Percentiles rank a stretch among this genome's conserved stretches.
phyloP scores from a whole-genome alignment of 495 filamentous ascomycete genomes.

The Penicillium crystallinum region DNA sequence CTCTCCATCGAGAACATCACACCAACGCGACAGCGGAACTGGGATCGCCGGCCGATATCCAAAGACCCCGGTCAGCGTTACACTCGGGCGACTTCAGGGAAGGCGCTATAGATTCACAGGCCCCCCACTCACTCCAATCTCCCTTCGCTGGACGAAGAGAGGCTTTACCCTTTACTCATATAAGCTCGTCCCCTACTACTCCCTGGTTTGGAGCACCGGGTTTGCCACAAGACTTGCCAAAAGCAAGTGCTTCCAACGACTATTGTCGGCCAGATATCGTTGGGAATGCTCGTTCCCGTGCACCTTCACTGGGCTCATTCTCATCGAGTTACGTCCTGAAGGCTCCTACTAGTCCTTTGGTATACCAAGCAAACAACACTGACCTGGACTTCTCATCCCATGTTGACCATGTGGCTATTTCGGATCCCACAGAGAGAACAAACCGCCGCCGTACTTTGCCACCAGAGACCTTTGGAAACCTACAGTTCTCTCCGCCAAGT shows the following conservation, averaged over 20 bases:
- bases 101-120: slow-evolving; percentile 32
- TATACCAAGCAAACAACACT: slow-evolving; percentile 83
- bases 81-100: slow-evolving; percentile 86
- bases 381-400: slow-evolving; percentile 64
- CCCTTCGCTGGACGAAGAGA: slow-evolving; percentile 15
- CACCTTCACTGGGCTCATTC: slow-evolving; percentile 68
- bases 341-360: slow-evolving; percentile 86
- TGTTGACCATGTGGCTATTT: slow-evolving; percentile 24
- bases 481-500: slow-evolving; percentile 33
- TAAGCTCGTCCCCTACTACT: slow-evolving; percentile 43
- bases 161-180: slow-evolving; percentile 15
- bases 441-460: slow-evolving; percentile 58
- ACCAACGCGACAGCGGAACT: slow-evolving; percentile 19
- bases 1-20: background rate
- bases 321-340: slow-evolving; percentile 81
- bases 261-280: slow-evolving; percentile 12
- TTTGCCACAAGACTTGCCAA: slow-evolving; percentile 15
- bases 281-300: slow-evolving; percentile 31
- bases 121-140: slow-evolving; percentile 19
- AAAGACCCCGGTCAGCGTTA: slow-evolving; percentile 79
- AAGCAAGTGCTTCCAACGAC: slow-evolving; percentile 12
- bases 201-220: slow-evolving; percentile 42
- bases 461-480: slow-evolving; percentile 47
- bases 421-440: slow-evolving; percentile 39
- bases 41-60: slow-evolving; percentile 53